Evolutionary conservation across 345 rosid species (phyloP), one percentile per base, ranked within the genome.

Genomic region (Brassica napus): DNA sequence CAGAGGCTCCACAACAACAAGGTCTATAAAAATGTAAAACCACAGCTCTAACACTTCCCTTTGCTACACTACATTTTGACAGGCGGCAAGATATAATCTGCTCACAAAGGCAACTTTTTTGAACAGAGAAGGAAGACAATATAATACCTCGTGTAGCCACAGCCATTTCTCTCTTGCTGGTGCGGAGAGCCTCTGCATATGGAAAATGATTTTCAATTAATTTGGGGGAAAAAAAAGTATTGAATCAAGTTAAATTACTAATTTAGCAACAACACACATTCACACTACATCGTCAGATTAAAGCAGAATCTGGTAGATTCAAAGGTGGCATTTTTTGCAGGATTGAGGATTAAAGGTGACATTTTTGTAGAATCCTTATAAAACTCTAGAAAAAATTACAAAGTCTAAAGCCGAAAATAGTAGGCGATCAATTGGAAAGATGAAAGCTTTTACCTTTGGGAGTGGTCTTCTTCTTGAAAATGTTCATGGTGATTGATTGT

Each of bases 151-250:
- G 60, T 54, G 60, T 54, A 16, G 60, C 60, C 60, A 54, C 60
- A 54, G 60, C 60, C 60, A 54, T 54, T 16, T 54, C 60, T 54
- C 60, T 54, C 60, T 54, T 54, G 60, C 60, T 54, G 60, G 60
- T 54, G 60, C 94, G 82, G 58, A 92, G 87, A 75, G 97, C 98
- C 49, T 94, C 97, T 92, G 87, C 54, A 77, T 8, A 55, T 61
- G 0, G 21, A 4, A 31, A 14, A 4, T 2, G 16, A 1, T 42
- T 18, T n/a, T 63, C 54, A 35, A 23, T 23, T 23, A 23, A 23
- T 23, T 23, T 23, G 24, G 24, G 24, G 24, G 24, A 0, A 23
- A 9, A 54, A 54, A 2, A 54, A 54, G 6, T n/a, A 52, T n/a
- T 52, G 21, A 52, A 52, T 52, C 58, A 52, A 5, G 24, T 23